Conservation (phyloP, 305 asterid genomes). For the Fraxinus platypoda region DNA sequence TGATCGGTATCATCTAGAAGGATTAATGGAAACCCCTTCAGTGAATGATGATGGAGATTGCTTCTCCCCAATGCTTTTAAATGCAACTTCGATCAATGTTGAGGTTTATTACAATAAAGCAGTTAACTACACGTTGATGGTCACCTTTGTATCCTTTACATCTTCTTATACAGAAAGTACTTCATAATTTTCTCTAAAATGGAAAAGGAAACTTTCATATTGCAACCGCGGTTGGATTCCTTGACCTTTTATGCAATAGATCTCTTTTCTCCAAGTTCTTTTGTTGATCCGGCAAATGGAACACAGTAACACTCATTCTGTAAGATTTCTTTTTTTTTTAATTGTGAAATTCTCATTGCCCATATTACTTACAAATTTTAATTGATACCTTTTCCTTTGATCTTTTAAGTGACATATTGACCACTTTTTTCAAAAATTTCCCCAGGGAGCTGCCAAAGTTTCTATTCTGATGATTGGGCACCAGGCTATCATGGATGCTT, state of each 20-base stretch:
- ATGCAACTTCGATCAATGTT: constrained; percentile 86
- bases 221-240: constrained; percentile 38
- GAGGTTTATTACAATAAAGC: constrained; percentile 97
- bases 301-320: constrained; percentile 96
- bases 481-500: constrained; percentile 98
- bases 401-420: neutral
- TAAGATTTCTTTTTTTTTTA: constrained; percentile 34
- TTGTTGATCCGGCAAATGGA: constrained; percentile 97
- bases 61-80: constrained; percentile 87
- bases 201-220: constrained; percentile 1
- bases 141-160: constrained; percentile 96
- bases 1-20: constrained; percentile 80
- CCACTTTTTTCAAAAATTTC: constrained; percentile 18
- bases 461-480: constrained; percentile 97
- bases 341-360: constrained; percentile 6
- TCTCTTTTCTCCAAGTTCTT: constrained; percentile 91
- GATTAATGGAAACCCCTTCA: constrained; percentile 97
- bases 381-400: constrained; percentile 2
- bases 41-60: constrained; percentile 92
- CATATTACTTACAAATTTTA: constrained; percentile 3
- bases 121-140: constrained; percentile 95
- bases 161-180: constrained; percentile 14
- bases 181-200: neutral
- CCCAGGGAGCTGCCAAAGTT: constrained; percentile 98
- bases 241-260: constrained; percentile 53